These are phyloP conservation scores for Solanum virginianum DNA, from an alignment of 257 asterid species.

Conservation along the genomic window DNA sequence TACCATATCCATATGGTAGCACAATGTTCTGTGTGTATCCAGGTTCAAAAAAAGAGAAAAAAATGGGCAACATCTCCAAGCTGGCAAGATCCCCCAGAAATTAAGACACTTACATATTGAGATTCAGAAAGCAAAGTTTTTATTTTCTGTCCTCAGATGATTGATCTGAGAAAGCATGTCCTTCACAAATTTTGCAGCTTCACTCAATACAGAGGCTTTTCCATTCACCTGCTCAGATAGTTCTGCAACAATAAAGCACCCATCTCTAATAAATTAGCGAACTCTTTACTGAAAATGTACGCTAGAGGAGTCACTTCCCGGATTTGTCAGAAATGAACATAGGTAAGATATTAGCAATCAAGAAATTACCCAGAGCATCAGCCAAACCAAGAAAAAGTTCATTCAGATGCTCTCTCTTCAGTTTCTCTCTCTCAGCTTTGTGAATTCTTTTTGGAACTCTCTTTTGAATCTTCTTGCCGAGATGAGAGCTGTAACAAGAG, in stretches of 20 bases:
- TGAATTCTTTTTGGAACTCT: constrained; percentile 43
- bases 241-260: constrained; percentile 20
- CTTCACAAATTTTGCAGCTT: constrained; percentile 36
- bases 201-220: constrained; percentile 38
- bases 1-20: not conserved
- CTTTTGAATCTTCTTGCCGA: constrained; percentile 26
- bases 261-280: not conserved
- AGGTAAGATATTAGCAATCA: not conserved
- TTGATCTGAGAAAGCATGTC: constrained; percentile 31
- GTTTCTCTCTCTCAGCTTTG: constrained; percentile 65
- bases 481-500: constrained; percentile 17
- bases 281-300: not conserved
- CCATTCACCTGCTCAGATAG: constrained; percentile 36
- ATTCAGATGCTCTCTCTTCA: constrained; percentile 54
- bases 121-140: constrained; percentile 34
- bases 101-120: constrained; percentile 33
- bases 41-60: not conserved
- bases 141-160: constrained; percentile 29
- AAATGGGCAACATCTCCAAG: not conserved
- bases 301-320: too few species aligned
- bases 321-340: not conserved
- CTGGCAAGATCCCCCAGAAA: not conserved
- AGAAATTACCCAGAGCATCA: constrained; percentile 39
- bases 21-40: not conserved
- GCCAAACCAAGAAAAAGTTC: constrained; percentile 52